Evolutionary conservation across 1,284 basidiomycete species (phyloP), one percentile per base, ranked within the genome.

Genomic region (Cutaneotrichosporon cavernicola): DNA sequence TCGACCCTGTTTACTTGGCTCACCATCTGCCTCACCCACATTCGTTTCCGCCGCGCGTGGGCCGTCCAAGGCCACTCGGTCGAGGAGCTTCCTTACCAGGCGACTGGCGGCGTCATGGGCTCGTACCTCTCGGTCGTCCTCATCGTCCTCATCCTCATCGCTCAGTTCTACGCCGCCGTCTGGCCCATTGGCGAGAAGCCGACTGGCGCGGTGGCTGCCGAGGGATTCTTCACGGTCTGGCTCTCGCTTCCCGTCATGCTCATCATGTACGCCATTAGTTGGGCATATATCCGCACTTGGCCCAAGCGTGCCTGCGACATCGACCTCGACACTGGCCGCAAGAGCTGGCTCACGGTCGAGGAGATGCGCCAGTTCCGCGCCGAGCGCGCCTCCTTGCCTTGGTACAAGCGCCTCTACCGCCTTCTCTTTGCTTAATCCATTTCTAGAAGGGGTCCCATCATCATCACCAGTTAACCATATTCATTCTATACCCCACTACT

Each of bases 1-100:
- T 81, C 82, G 11, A 82, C 82, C 22, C 80, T 85, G 65, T 82
- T 84, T 78, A 81, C 82, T 51, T 84, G 81, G 81, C 62, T 72
- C 36, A 65, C 72, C 1, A 72, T 72, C 57, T 67, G 71, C 56
- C 47, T 68, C 38, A 66, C 66, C 26, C 71, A 74, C 62, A 77
- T 82, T 57, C 80, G 82, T 31, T 83, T 83, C 79, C 73, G 82
- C 21, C 58, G 58, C 34, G 83, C 82, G 0, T 83, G 81, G 82
- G 63, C 65, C 46, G 66, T 69, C 11, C 80, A 70, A 66, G 80
- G 80, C 14, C 75, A 79, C 70, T 69, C 73, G 1, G 22, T 82
- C 83, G 79, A 81, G 60, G 81, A 83, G 71, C 77, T 84, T 1
- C 83, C 83, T 14, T 83, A 79, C 77, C 43, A 46, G 11, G 64